Base-by-base conservation (phyloP, 2,329 filamentous ascomycete genomes). In the Lojkania enalia region DNA sequence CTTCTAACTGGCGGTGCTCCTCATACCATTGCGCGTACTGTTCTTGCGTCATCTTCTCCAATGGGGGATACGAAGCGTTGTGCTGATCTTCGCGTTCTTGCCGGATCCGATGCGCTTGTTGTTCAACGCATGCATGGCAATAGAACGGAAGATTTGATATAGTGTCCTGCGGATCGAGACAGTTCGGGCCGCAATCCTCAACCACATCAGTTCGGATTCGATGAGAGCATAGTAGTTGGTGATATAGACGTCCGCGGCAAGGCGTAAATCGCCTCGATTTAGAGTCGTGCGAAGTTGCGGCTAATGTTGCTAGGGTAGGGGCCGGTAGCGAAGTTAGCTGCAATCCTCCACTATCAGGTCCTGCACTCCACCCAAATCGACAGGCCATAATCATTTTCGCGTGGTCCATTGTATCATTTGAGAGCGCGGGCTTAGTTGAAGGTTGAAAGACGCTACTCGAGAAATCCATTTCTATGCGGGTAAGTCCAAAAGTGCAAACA, bases 181-280 rank as follows among this genome's bases (percentile, higher is more conserved):
- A 69, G 42, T 67, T 69, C 30, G 46, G 39, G 18, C 63, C 65
- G 37, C 66, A 68, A 16, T 68, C 62, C 41, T 69, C 65, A 4
- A 67, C 64, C 0, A 67, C 33, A 42, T 68, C 63, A 2, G 66
- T 69, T 14, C 66, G 62, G 30, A 69, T 57, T 4, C 62, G 59
- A 48, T 69, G 66, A 14, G 64, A 65, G 39, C 66, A 68, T 5
- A 58, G 42, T 3, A 69, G 60, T 39, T 68, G 65, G 32, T 69
- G 66, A 27, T 68, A 68, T 5, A 67, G 57, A 5, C 63, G 63
- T 9, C 64, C 64, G 41, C 63, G 61, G 39, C 66, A 69, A 15
- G 63, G 58, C 19, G 57, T 56, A 36, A 66, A 62, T 19, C 64
- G 63, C 41, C 61, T 66, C 39, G 55, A 54, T 13, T 56, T 58